These are phyloP conservation scores for Cylindrotheca fusiformis DNA, from an alignment of 108 stramenopile species.

Conservation along the genomic window DNA sequence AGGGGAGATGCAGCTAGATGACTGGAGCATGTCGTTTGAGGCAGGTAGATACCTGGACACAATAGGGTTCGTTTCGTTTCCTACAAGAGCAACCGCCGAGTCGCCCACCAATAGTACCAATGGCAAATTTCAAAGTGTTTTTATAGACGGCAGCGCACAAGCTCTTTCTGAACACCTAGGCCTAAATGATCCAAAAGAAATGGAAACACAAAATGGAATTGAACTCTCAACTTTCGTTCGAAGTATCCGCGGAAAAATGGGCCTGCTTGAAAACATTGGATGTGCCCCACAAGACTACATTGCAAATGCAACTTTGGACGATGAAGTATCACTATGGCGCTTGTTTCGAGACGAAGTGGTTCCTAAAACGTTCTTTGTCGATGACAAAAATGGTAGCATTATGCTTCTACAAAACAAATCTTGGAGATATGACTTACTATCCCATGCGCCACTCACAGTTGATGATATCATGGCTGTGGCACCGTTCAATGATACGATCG, in stretches of 20 bases:
- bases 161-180: constrained; percentile 21
- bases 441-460: constrained; percentile 1
- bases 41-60: constrained; percentile 76
- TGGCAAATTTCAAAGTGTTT: constrained; percentile 47
- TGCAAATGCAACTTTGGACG: constrained; percentile 25
- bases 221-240: constrained; percentile 50
- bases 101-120: constrained; percentile 1
- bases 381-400: not conserved
- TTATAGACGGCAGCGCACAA: constrained; percentile 53
- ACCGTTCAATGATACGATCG: constrained; percentile 61
- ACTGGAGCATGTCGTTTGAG: constrained; percentile 45
- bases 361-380: constrained; percentile 27
- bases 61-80: constrained; percentile 69
- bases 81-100: constrained; percentile 30
- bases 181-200: constrained; percentile 20
- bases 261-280: constrained; percentile 46
- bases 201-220: constrained; percentile 53
- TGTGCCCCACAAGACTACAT: constrained; percentile 47
- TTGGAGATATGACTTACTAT: constrained; percentile 48
- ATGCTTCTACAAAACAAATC: constrained; percentile 27
- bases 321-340: constrained; percentile 46
- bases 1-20: constrained; percentile 33
- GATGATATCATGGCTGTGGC: constrained; percentile 54
- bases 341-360: constrained; percentile 48
- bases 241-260: constrained; percentile 42